Conservation (phyloP, 129 eudicot species). For the Flaveria trinervia region DNA sequence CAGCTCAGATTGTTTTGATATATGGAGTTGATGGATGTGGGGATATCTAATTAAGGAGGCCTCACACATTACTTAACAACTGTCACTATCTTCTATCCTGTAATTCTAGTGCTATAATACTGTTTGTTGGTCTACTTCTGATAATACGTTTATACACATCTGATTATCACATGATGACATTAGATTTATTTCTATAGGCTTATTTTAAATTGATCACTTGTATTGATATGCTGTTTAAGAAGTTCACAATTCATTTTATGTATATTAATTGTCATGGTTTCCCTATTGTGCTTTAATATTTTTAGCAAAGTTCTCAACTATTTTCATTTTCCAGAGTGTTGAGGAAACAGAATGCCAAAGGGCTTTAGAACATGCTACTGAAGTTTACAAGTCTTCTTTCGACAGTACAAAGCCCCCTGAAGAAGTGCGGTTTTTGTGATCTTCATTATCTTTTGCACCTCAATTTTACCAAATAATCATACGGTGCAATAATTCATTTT, state of each 20-base stretch:
- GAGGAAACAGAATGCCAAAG: constrained; percentile 98
- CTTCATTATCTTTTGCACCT: constrained; percentile 19
- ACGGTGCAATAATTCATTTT: constrained; percentile 12
- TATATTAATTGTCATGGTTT: constrained; percentile 12
- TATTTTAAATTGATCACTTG: not conserved
- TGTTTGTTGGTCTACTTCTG: not conserved
- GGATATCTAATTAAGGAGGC: not conserved
- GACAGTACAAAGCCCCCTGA: constrained; percentile 89
- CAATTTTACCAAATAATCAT: constrained; percentile 14
- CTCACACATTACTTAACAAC: not conserved
- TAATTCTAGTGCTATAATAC: not conserved
- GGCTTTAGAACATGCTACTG: constrained; percentile 82
- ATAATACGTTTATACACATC: not conserved
- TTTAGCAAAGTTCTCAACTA: constrained; percentile 15
- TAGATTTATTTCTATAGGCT: not conserved
- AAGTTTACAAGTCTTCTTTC: constrained; percentile 80
- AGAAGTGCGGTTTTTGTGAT: constrained; percentile 56
- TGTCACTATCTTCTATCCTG: not conserved
- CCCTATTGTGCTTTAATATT: not conserved
- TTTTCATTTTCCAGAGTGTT: constrained; percentile 63
- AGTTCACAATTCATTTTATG: not conserved
- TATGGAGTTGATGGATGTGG: not conserved
- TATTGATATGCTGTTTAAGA: not conserved
- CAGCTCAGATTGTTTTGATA: not conserved
- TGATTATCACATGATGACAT: not conserved